Evolutionary conservation across 2,329 filamentous ascomycete species (phyloP).

Genomic region (Aspergillus sp.): DNA sequence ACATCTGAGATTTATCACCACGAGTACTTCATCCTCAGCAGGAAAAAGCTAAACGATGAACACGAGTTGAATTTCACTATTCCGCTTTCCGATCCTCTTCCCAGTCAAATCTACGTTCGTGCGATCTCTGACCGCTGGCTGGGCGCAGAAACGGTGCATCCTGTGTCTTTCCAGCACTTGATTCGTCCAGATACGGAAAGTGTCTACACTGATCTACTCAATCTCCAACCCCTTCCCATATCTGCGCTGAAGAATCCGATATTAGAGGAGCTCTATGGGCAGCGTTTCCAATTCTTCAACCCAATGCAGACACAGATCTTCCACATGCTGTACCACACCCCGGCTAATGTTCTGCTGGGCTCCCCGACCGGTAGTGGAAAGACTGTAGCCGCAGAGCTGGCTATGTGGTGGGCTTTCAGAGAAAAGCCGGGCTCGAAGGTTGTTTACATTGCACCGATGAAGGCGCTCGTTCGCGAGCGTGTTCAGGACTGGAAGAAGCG

Average conservation of each 20-base stretch:
- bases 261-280: slow-evolving; percentile 82
- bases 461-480: slow-evolving; percentile 92
- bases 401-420: slow-evolving; percentile 99
- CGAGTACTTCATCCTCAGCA: slow-evolving; percentile 90
- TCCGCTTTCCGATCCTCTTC: slow-evolving; percentile 86
- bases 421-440: slow-evolving; percentile 94
- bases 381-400: slow-evolving; percentile 90
- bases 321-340: slow-evolving; percentile 90
- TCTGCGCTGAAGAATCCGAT: slow-evolving; percentile 82
- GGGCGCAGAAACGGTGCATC: slow-evolving; percentile 90
- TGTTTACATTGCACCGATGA: slow-evolving; percentile 99
- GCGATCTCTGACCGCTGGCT: slow-evolving; percentile 95
- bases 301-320: slow-evolving; percentile 99
- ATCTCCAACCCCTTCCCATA: slow-evolving; percentile 86
- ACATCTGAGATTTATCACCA: slow-evolving; percentile 97
- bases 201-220: slow-evolving; percentile 89
- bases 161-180: slow-evolving; percentile 95
- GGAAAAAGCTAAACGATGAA: slow-evolving; percentile 89
- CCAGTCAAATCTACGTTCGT: slow-evolving; percentile 93
- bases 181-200: slow-evolving; percentile 97
- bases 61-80: slow-evolving; percentile 98
- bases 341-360: slow-evolving; percentile 87
- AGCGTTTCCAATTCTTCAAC: slow-evolving; percentile 95
- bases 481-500: slow-evolving; percentile 92
- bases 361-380: slow-evolving; percentile 97